Base-by-base conservation (phyloP, 768 basidiomycete genomes). In the Scleroderma citrinum region DNA sequence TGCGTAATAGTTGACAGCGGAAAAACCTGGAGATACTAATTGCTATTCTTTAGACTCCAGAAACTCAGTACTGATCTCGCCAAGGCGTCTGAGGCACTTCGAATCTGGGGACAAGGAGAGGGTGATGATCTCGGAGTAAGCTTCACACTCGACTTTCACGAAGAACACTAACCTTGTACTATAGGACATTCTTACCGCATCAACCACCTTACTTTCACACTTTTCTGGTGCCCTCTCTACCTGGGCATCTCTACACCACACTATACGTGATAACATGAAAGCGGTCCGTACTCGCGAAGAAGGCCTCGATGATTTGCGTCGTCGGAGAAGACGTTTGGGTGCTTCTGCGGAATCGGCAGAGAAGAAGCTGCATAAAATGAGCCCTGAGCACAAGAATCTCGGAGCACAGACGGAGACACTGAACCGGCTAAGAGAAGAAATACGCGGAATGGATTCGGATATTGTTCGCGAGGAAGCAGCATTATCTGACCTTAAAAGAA, bases 291-390 rank as follows among this genome's bases (percentile, higher is more conserved):
- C 88, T 8, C 76, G 83, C 7, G 93, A 97, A 63, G 93, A 97
- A 62, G 73, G 70, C 3, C 76, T 96, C 2, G 89, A 89, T 47
- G 85, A 87, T 3, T 68, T 92, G 13, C 83, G 81, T 56, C 78
- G 83, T 13, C 77, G 85, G 16, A 74, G 92, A 45, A 81, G 83
- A 55, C 71, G 72, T 10, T 73, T 92, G 5, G 75, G 73, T 10
- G 66, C 76, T 21, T 85, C 85, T 53, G 87, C 92, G 0, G 92
- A 95, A 47, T 68, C 78, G 16, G 92, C 90, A 2, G 92, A 95
- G 56, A 87, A 77, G 72, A 95, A 94, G 63, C 76, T 97, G 32
- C 80, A 76, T 67, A 95, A 86, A 71, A 94, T 96, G 92, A 78
- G 77, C 54, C 76, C 87, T 0, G 90, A 93, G 65, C 81, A 94